A percentile compares a stretch with the other conserved stretches of the same genome.
Evolutionary conservation across 2,329 filamentous ascomycete species (phyloP).

Genomic region (Colletotrichum sp.): DNA sequence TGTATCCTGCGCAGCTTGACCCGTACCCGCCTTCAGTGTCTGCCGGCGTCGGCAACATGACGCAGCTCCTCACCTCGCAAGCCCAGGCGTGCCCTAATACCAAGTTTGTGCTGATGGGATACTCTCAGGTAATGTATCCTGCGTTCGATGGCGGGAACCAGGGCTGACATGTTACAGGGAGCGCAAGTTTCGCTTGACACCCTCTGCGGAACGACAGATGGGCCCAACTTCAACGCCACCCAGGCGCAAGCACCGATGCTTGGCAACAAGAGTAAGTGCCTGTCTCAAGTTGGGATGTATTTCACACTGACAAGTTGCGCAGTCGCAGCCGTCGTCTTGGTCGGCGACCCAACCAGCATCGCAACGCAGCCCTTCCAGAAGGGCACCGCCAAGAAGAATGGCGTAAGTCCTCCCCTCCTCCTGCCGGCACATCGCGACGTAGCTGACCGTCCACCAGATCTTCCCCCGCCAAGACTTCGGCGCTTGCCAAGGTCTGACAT

Average conservation of each 20-base stretch:
- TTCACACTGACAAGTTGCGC: neutral
- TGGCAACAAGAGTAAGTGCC: slow-evolving; percentile 36
- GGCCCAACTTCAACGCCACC: slow-evolving; percentile 29
- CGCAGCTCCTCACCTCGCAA: slow-evolving; percentile 34
- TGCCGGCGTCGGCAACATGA: slow-evolving; percentile 36
- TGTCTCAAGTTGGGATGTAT: accelerated
- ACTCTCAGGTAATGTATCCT: slow-evolving; percentile 39
- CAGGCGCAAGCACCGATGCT: slow-evolving; percentile 29
- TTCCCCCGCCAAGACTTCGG: slow-evolving; percentile 10
- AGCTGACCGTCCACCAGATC: neutral
- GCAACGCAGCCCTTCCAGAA: slow-evolving; percentile 37
- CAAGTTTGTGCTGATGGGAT: slow-evolving; percentile 46
- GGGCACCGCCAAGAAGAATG: slow-evolving; percentile 40
- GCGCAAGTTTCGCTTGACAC: slow-evolving; percentile 42
- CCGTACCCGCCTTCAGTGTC: slow-evolving; percentile 39
- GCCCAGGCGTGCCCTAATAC: slow-evolving; percentile 36
- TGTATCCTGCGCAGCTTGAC: slow-evolving; percentile 43
- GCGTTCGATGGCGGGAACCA: no score
- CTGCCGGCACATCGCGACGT: accelerated
- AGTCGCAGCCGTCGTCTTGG: slow-evolving; percentile 45
- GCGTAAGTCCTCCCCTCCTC: slow-evolving; percentile 33
- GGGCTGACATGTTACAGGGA: slow-evolving; percentile 28
- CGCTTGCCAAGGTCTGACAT: neutral
- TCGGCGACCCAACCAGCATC: slow-evolving; percentile 46
- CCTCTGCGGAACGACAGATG: slow-evolving; percentile 38